A percentile compares a stretch with the other conserved stretches of the same genome.
These are phyloP conservation scores for Penicillium paneum DNA, from an alignment of 2,329 filamentous ascomycete genomes.

Conservation along the genomic window DNA sequence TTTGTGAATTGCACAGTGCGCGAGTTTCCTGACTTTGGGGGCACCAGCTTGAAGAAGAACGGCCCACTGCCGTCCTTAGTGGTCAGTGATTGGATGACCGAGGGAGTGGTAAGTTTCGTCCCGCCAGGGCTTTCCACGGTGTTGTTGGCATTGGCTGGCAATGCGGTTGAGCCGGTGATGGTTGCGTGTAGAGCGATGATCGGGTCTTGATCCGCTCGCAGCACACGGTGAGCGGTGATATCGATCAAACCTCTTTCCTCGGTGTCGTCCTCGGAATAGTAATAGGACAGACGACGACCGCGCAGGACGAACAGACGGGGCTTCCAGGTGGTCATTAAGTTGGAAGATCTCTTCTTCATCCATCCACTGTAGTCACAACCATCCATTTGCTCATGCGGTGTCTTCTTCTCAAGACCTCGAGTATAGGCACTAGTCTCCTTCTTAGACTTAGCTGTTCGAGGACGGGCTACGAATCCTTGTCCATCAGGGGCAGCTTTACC, in stretches of 20 bases:
- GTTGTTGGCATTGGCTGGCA: constrained; percentile 45
- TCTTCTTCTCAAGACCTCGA: constrained; percentile 75
- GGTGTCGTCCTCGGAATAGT: constrained; percentile 88
- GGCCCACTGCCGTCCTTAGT: constrained; percentile 59
- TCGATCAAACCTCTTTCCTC: constrained; percentile 96
- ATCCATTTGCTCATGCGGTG: constrained; percentile 77
- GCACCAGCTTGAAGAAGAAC: constrained; percentile 98
- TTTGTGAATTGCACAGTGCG: constrained; percentile 96
- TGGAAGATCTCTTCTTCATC: constrained; percentile 99
- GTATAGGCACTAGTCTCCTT: constrained; percentile 94
- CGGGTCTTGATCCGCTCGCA: constrained; percentile 87
- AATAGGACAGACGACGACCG: constrained; percentile 87
- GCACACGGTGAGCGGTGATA: constrained; percentile 94
- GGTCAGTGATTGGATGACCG: constrained; percentile 30
- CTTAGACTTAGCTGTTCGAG: constrained; percentile 68
- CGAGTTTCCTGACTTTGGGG: constrained; percentile 80
- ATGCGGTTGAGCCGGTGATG: constrained; percentile 77
- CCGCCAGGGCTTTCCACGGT: constrained; percentile 33
- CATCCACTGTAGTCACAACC: constrained; percentile 92
- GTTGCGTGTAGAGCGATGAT: constrained; percentile 89
- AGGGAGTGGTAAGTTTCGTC: constrained; percentile 28
- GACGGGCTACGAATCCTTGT: constrained; percentile 47
- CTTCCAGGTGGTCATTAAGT: constrained; percentile 97
- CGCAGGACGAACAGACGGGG: constrained; percentile 92
- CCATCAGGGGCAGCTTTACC: constrained; percentile 46